A percentile compares a stretch with the other conserved stretches of the same genome.
phyloP scores from a whole-genome alignment of 345 rosid genomes.

The Eucalyptus virginea region DNA sequence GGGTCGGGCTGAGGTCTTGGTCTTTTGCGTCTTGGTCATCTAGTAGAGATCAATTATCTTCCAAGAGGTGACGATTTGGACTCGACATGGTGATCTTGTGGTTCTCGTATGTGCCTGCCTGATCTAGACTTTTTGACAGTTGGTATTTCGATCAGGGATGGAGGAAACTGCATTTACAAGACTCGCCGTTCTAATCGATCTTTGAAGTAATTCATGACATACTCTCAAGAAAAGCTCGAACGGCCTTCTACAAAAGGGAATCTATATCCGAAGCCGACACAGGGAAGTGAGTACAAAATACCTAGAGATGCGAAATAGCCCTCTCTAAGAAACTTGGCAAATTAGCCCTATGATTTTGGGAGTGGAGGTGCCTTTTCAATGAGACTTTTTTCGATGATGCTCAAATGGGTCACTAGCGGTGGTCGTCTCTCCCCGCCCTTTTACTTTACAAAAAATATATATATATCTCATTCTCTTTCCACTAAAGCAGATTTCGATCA shows the following conservation, averaged over 20 bases:
- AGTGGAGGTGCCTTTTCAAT: too few species aligned
- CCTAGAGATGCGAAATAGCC: rapidly evolving
- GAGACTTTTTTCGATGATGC: neutral
- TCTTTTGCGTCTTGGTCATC: neutral
- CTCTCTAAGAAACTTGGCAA: neutral
- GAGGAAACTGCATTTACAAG: rapidly evolving
- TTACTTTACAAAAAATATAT: too few species aligned
- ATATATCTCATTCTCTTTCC: too few species aligned
- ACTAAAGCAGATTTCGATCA: too few species aligned
- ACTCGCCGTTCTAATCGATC: rapidly evolving
- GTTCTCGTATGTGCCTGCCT: neutral
- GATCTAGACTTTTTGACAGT: rapidly evolving
- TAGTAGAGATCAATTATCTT: neutral
- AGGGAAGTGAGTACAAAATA: rapidly evolving
- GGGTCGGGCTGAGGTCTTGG: neutral
- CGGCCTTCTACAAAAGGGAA: neutral
- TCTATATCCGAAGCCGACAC: neutral
- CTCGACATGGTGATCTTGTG: neutral
- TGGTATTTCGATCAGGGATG: neutral
- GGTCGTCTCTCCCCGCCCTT: neutral
- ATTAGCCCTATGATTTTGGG: too few species aligned
- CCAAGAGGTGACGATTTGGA: neutral
- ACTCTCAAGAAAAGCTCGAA: too few species aligned
- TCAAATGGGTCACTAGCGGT: rapidly evolving
- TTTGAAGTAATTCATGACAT: rapidly evolving